Conservation (phyloP, 495 filamentous ascomycete genomes). For the Aspergillus indologenus region DNA sequence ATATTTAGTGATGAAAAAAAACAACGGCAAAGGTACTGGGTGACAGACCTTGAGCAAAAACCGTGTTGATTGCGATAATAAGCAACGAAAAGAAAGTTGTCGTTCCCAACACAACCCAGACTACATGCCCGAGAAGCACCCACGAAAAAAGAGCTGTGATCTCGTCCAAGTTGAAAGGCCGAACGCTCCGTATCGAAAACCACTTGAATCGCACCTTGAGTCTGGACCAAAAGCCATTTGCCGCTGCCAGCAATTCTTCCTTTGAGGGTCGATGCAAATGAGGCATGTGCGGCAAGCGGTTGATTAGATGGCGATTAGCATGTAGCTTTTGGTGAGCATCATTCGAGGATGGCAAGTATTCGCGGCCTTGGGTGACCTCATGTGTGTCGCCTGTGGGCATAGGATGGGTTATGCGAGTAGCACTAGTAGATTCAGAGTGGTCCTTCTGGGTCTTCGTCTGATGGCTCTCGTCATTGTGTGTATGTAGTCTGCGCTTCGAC, state of each 20-base stretch:
- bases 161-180: conserved; percentile 95
- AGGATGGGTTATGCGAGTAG: conserved; percentile 8
- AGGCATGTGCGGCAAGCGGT: conserved; percentile 66
- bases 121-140: conserved; percentile 86
- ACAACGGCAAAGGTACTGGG: not conserved
- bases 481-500: conserved; percentile 38
- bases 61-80: conserved; percentile 89
- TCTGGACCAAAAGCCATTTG: conserved; percentile 90
- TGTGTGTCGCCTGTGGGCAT: conserved; percentile 10
- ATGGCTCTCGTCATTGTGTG: conserved; percentile 23
- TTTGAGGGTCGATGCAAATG: conserved; percentile 83
- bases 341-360: not conserved
- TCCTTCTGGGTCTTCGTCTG: conserved; percentile 12
- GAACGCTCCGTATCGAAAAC: conserved; percentile 89
- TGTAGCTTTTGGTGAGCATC: conserved; percentile 15
- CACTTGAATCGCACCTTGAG: conserved; percentile 93
- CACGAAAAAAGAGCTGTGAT: conserved; percentile 94
- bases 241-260: conserved; percentile 87
- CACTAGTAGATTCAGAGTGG: conserved; percentile 8
- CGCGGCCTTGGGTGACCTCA: conserved; percentile 5
- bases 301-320: conserved; percentile 50
- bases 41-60: conserved; percentile 82
- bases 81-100: conserved; percentile 94
- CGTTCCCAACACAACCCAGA: conserved; percentile 92
- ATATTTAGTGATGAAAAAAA: conserved; percentile 16